Evolutionary conservation across 768 basidiomycete genomes (phyloP), one percentile per base, ranked within the genome.

Genomic region (Auriscalpium microsporum): DNA sequence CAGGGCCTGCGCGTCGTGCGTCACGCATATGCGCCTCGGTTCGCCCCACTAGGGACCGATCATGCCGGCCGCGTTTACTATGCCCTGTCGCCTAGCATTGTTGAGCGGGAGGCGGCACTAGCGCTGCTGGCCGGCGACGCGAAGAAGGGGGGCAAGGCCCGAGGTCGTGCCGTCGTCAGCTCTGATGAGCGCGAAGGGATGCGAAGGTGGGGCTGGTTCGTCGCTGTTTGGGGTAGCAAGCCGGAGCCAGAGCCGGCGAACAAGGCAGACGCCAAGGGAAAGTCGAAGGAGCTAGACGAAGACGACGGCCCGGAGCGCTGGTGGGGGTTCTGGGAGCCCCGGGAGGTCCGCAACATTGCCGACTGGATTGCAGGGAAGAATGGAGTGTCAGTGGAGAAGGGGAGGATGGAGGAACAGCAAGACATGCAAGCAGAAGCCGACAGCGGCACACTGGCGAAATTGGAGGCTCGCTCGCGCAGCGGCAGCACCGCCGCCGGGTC

Each of bases 251-350:
- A 58, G 2, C 58, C 65, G 21, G 47, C 55, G 33, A 63, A 57
- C 14, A 67, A 64, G 9, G 50, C 53, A 2, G 62, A 61, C 46
- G 67, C 62, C 49, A 63, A 63, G 55, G 60, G 58, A 28, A 50
- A 55, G 9, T 49, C 56, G 19, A 59, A 68, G 7, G 67, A 71
- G 9, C 60, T 59, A 2, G 72, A 69, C 10, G 65, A 66, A 3
- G 63, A 67, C 6, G 66, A 65, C 4, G 76, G 76, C 2, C 67
- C 71, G 3, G 78, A 82, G 52, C 71, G 70, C n/a, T 91, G 89
- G 89, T 90, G 87, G 86, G 85, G 77, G 11, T 83, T 90, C 68
- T 78, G 75, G 71, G 75, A 86, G 9, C 79, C 82, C 1, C 70
- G 70, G 38, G 86, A 90, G 56, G 82, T 91, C 56, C 64, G 68